Conservation (phyloP, 169 alveolate genomes). For the Eimeria praecox region DNA sequence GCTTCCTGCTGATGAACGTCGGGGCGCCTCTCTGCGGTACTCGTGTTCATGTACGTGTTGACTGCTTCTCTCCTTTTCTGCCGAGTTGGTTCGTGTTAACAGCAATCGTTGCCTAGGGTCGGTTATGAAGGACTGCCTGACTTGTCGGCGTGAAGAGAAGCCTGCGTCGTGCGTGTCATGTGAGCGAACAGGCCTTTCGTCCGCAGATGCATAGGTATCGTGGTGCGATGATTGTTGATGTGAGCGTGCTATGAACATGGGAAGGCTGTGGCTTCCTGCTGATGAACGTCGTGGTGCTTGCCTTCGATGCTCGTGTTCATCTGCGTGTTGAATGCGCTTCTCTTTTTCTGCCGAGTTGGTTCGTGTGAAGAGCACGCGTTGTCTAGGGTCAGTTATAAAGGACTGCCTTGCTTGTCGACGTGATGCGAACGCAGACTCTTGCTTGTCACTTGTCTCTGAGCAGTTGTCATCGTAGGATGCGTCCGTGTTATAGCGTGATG, state of each 20-base stretch:
- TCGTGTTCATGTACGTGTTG: not conserved
- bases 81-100: slow-evolving; percentile 34
- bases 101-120: slow-evolving; percentile 58
- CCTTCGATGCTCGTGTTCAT: no score
- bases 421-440: no score
- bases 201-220: not conserved
- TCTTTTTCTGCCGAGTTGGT: no score
- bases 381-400: no score
- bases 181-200: not conserved
- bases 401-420: no score
- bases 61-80: slow-evolving; percentile 14
- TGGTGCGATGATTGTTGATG: no score
- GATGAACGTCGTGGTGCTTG: no score
- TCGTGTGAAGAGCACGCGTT: no score
- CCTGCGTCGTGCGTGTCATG: not conserved
- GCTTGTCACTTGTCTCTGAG: not conserved
- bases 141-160: slow-evolving; percentile 36
- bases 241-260: no score
- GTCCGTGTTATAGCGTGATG: not conserved
- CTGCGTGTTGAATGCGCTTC: no score
- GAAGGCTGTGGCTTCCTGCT: no score
- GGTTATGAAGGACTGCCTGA: slow-evolving; percentile 41
- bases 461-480: not conserved
- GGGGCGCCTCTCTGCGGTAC: not conserved
- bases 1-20: slow-evolving; percentile 76